These are phyloP conservation scores for Acorus calamus DNA, from an alignment of 106 monocot genomes.

Conservation along the genomic window DNA sequence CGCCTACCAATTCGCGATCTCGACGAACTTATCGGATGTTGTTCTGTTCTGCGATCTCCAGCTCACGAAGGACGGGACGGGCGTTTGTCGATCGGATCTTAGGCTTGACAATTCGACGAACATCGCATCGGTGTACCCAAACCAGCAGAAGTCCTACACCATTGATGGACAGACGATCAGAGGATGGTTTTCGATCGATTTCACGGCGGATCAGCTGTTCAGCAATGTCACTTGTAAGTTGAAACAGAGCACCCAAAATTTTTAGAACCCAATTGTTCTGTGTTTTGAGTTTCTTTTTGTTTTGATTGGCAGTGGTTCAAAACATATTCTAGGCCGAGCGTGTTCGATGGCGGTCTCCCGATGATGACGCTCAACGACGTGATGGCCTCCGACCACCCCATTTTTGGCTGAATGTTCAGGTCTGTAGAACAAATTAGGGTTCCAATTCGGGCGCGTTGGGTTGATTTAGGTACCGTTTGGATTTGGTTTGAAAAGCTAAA, in stretches of 20 bases:
- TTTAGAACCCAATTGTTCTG: not conserved
- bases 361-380: constrained; percentile 53
- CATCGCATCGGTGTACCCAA: constrained; percentile 42
- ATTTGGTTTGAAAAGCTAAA: too few relatives aligned
- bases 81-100: constrained; percentile 50
- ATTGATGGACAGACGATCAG: constrained; percentile 39
- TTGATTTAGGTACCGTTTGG: constrained; percentile 10
- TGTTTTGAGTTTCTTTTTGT: not conserved
- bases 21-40: constrained; percentile 33
- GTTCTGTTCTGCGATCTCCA: constrained; percentile 78
- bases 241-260: too few relatives aligned
- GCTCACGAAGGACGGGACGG: constrained; percentile 68
- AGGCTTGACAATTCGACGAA: constrained; percentile 74
- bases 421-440: constrained; percentile 1
- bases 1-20: constrained; percentile 47
- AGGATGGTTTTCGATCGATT: constrained; percentile 83
- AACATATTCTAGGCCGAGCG: constrained; percentile 61
- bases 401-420: constrained; percentile 93
- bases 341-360: constrained; percentile 48
- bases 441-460: not conserved
- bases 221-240: constrained; percentile 58
- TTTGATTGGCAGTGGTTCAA: constrained; percentile 38
- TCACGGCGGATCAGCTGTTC: constrained; percentile 42
- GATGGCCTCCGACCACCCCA: constrained; percentile 23
- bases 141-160: constrained; percentile 42